phyloP scores from a whole-genome alignment of 352 stramenopile genomes.

The Globisporangium sylvaticum region DNA sequence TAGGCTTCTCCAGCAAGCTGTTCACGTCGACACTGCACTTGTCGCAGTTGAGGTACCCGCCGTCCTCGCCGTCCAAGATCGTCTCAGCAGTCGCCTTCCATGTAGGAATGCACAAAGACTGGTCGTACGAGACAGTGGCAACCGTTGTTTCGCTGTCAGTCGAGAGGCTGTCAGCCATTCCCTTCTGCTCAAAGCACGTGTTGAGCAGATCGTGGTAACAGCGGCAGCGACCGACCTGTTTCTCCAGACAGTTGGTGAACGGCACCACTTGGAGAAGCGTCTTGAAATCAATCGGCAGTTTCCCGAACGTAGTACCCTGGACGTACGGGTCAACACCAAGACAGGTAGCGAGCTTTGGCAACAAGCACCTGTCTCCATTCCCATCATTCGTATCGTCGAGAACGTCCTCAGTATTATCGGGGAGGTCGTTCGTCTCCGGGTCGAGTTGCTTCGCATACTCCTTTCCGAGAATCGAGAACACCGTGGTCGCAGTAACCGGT shows the following conservation, averaged over 20 bases:
- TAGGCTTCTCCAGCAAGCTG: too few relatives aligned
- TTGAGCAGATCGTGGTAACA: conserved; percentile 73
- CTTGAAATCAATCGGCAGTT: conserved; percentile 73
- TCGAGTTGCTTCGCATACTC: too few relatives aligned
- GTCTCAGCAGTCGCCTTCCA: too few relatives aligned
- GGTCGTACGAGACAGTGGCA: conserved; percentile 43
- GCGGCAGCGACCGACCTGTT: conserved; percentile 46
- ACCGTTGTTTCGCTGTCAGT: conserved; percentile 29
- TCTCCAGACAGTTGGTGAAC: conserved; percentile 71
- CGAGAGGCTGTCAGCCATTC: conserved; percentile 20
- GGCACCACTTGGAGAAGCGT: conserved; percentile 52
- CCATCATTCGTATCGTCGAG: conserved; percentile 40
- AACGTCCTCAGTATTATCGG: conserved; percentile 15
- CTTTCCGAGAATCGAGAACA: too few relatives aligned
- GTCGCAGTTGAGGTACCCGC: too few relatives aligned
- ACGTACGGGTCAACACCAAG: conserved; percentile 17
- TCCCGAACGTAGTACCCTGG: conserved; percentile 36
- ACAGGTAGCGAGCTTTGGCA: too few relatives aligned
- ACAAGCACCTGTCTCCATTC: too few relatives aligned
- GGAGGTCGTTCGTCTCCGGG: too few relatives aligned
- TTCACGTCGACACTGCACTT: too few relatives aligned
- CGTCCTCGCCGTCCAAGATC: too few relatives aligned
- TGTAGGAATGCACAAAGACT: conserved; percentile 33
- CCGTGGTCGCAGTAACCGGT: too few relatives aligned
- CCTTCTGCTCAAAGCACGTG: conserved; percentile 54